Evolutionary conservation across 1,139 yeast genomes (phyloP).

Genomic region (Taphrina wiesneri): DNA sequence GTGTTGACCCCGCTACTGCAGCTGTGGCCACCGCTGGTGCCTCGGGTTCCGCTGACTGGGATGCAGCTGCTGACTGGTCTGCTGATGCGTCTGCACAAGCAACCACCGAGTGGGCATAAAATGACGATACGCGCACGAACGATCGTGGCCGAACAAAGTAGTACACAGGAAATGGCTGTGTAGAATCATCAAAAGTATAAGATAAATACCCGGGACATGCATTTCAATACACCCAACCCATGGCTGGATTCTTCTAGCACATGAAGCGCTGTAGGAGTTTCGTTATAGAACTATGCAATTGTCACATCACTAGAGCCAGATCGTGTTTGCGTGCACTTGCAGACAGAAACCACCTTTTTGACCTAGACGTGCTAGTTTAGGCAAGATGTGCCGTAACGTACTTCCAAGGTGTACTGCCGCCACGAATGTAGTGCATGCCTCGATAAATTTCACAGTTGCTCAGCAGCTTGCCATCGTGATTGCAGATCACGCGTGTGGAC

Average conservation of each 20-base stretch:
- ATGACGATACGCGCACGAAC: neutral
- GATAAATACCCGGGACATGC: constrained; percentile 11
- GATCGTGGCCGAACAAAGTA: too few species aligned
- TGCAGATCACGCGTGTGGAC: neutral
- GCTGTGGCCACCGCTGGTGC: constrained; percentile 58
- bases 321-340: neutral
- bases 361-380: neutral
- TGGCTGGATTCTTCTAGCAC: constrained; percentile 5
- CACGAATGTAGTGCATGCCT: neutral
- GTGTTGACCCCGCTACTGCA: constrained; percentile 89
- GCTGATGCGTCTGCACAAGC: constrained; percentile 29
- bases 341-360: neutral
- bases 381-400: neutral
- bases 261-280: constrained; percentile 31
- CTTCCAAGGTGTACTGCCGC: neutral
- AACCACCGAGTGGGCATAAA: constrained; percentile 31
- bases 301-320: neutral
- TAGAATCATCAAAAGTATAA: neutral
- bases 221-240: constrained; percentile 29
- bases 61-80: constrained; percentile 60
- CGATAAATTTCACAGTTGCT: neutral
- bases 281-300: constrained; percentile 20
- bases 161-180: too few species aligned
- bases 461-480: neutral
- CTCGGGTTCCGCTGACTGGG: constrained; percentile 90